Base-by-base conservation (phyloP, 2,329 filamentous ascomycete species). In the Parascedosporium putredinis region DNA sequence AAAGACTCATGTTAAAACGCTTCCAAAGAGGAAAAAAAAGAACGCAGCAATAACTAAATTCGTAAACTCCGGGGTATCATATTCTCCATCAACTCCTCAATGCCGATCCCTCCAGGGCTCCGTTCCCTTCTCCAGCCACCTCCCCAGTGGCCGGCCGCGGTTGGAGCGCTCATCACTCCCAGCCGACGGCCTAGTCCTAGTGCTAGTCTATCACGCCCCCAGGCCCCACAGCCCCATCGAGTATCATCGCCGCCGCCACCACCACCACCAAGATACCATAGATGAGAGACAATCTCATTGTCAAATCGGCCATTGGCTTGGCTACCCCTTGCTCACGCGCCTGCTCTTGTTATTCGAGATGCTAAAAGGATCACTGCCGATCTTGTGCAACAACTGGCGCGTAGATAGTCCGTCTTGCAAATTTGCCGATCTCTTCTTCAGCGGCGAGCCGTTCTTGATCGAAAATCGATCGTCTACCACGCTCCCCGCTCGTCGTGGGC, bases 21-120 rank as follows among this genome's bases (percentile, higher is more conserved):
- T 16, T 6, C n/a, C n/a, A 36, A 2, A 5, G 33, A 36, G 5
- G 20, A 18, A 36, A 36, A 42, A 20, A 42, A 16, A 42, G 38
- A 16, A 10, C 18, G 20, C 2, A 20, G 16, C 16, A 42, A 42
- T 20, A 20, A 42, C 20, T 20, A 20, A 42, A 42, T 22, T 10
- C 38, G 18, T 22, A 24, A 42, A 42, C 38, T 42, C 38, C 38
- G 20, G 38, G 38, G 38, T 42, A 42, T 42, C 38, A 42, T 42
- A 20, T 20, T 10, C 20, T 20, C 7, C 20, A 12, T 20, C 38
- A 20, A 12, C 38, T 20, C n/a, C n/a, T n/a, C n/a, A n/a, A n/a
- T n/a, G n/a, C n/a, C n/a, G n/a, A n/a, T n/a, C n/a, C n/a, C n/a
- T n/a, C n/a, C n/a, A n/a, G n/a, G n/a, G n/a, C n/a, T n/a, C n/a